Evolutionary conservation across 768 basidiomycete genomes (phyloP).

Genomic region (Termitomyces titanicus): DNA sequence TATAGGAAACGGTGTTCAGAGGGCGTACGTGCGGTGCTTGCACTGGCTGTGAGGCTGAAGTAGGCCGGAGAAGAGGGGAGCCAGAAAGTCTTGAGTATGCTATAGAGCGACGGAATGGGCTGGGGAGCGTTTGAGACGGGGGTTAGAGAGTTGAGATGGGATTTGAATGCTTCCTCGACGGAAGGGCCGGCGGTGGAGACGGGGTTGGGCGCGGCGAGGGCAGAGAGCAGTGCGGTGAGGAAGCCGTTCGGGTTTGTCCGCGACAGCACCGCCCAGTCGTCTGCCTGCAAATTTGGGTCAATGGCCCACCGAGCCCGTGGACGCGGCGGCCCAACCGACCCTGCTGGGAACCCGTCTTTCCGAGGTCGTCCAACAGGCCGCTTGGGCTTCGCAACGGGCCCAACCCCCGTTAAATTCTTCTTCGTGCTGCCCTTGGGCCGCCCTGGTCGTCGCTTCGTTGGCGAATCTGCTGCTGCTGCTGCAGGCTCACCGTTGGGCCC

Average conservation of each 20-base stretch:
- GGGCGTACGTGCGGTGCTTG: slow-evolving; percentile 61
- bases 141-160: slow-evolving; percentile 64
- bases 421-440: slow-evolving; percentile 80
- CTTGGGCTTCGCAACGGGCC: slow-evolving; percentile 53
- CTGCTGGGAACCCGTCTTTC: slow-evolving; percentile 80
- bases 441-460: slow-evolving; percentile 65
- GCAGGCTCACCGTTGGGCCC: neutral
- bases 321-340: slow-evolving; percentile 53
- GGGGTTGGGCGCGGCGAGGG: slow-evolving; percentile 63
- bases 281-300: slow-evolving; percentile 51
- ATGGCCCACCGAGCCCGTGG: too few relatives aligned
- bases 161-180: slow-evolving; percentile 77
- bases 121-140: slow-evolving; percentile 44
- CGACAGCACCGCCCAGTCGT: slow-evolving; percentile 65
- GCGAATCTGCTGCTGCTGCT: neutral
- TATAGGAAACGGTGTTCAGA: slow-evolving; percentile 80
- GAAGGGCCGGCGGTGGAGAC: slow-evolving; percentile 56
- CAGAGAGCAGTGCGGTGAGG: slow-evolving; percentile 50
- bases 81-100: slow-evolving; percentile 81
- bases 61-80: slow-evolving; percentile 75
- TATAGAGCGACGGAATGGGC: slow-evolving; percentile 68
- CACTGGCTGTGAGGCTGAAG: slow-evolving; percentile 71
- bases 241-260: slow-evolving; percentile 55
- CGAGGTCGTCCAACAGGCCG: slow-evolving; percentile 78
- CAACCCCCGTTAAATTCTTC: slow-evolving; percentile 43